Evolutionary conservation across 2,329 filamentous ascomycete genomes (phyloP).

Genomic region (Apiospora aurea): DNA sequence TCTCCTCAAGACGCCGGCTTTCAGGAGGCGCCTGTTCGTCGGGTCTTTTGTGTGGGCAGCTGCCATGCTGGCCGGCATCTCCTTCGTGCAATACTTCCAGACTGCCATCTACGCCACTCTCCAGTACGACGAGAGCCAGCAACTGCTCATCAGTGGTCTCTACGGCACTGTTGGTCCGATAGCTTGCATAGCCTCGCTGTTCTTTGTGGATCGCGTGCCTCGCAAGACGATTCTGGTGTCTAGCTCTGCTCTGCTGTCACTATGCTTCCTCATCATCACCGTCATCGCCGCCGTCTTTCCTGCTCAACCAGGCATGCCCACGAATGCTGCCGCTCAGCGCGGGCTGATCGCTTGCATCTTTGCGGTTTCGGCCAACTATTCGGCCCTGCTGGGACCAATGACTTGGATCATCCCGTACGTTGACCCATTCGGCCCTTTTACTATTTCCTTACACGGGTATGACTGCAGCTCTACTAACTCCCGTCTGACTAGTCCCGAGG

Average conservation of each 20-base stretch:
- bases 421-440: background rate
- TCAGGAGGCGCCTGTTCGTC: constrained; percentile 47
- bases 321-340: constrained; percentile 46
- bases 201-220: constrained; percentile 48
- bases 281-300: constrained; percentile 47
- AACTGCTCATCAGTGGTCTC: constrained; percentile 48
- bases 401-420: constrained; percentile 52
- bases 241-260: constrained; percentile 44
- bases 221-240: constrained; percentile 47
- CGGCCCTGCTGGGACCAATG: constrained; percentile 48
- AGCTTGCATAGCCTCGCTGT: constrained; percentile 46
- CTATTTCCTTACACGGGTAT: background rate
- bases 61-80: constrained; percentile 50
- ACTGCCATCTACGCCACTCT: constrained; percentile 51
- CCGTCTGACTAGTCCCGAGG: constrained; percentile 42
- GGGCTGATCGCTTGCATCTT: constrained; percentile 51
- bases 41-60: constrained; percentile 50
- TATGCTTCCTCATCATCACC: constrained; percentile 49
- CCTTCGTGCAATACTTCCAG: constrained; percentile 52
- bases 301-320: constrained; percentile 44
- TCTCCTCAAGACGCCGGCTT: constrained; percentile 43
- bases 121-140: constrained; percentile 44
- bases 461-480: background rate
- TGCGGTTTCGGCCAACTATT: constrained; percentile 47
- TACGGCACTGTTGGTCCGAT: constrained; percentile 48